Evolutionary conservation across 1,139 yeast genomes (phyloP).

Genomic region (Lodderomyces oxycetoniae): DNA sequence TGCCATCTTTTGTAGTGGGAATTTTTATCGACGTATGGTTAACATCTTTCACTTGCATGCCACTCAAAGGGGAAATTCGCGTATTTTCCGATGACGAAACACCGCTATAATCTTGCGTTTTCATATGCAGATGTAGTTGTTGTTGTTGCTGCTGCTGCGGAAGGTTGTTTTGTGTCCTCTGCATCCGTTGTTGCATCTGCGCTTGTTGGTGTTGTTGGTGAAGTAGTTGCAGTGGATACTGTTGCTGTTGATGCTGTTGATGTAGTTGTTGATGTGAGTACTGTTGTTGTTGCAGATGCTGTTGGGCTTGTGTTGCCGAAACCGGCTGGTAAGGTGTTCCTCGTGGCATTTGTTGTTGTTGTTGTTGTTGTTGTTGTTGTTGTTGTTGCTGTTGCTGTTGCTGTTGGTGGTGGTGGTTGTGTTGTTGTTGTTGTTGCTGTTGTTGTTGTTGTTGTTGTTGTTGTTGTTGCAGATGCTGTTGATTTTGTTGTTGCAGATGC

Average conservation of each 20-base stretch:
- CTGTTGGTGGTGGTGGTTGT: constrained; percentile 12
- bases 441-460: constrained; percentile 15
- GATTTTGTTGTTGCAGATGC: constrained; percentile 7
- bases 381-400: constrained; percentile 9
- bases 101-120: not conserved
- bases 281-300: constrained; percentile 2
- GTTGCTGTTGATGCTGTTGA: constrained; percentile 4
- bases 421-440: constrained; percentile 13
- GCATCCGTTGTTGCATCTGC: constrained; percentile 5
- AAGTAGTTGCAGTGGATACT: constrained; percentile 1
- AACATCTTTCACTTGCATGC: constrained; percentile 1
- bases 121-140: not conserved
- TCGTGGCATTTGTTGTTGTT: constrained; percentile 8
- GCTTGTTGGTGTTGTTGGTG: constrained; percentile 3
- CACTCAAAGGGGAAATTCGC: not conserved
- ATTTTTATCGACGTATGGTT: constrained; percentile 17
- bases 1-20: constrained; percentile 49
- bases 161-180: too few species aligned
- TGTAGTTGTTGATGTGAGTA: constrained; percentile 1
- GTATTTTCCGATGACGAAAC: not conserved
- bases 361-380: constrained; percentile 13
- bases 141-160: constrained; percentile 3
- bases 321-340: not conserved
- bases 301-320: too few species aligned
- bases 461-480: constrained; percentile 16